Evolutionary conservation across 2,329 filamentous ascomycete species (phyloP), one percentile per base, ranked within the genome.

Genomic region (Ophiognomonia clavigignenti-juglandacearum): DNA sequence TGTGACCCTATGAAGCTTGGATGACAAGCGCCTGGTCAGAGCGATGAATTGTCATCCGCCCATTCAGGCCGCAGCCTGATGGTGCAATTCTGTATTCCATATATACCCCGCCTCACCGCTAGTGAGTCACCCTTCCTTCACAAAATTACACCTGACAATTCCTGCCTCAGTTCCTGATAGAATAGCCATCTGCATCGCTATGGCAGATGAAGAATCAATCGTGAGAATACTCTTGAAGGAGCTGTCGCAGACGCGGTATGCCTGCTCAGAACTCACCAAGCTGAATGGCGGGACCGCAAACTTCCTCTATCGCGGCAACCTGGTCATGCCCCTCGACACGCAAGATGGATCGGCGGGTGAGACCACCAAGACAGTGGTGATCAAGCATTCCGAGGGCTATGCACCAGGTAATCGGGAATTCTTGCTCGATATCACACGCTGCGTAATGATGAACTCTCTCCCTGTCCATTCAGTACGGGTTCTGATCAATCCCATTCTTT

Each of bases 241-340:
- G 16, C 56, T 65, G 3, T 54, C 51, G 0, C 31, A 47, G 16
- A 67, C 63, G 1, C 50, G 48, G 11, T 70, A 66, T 43, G 59
- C 59, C 13, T 69, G 65, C 54, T 61, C 65, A 1, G 57, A 56
- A 1, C 55, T 70, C 22, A 58, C 48, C 1, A 56, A 55, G 11
- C 51, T 71, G n/a, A 64, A 55, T n/a, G 63, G 62, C 9, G 68
- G 68, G 16, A 69, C 63, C 3, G 61, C 62, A 45, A 71, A 71
- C 51, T 69, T 68, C 45, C 62, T 71, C 23, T 72, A 63, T 46
- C 66, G 67, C 9, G 68, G 67, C n/a, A 53, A 41, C 13, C 59
- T 68, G 3, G 13, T 35, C 11, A 14, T 55, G 16, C 58, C 63
- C 10, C 50, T 60, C 2, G 24, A 45, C 4, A 6, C 7, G 7